phyloP scores from a whole-genome alignment of 805 yeast genomes.

The Candida palmyrensis region DNA sequence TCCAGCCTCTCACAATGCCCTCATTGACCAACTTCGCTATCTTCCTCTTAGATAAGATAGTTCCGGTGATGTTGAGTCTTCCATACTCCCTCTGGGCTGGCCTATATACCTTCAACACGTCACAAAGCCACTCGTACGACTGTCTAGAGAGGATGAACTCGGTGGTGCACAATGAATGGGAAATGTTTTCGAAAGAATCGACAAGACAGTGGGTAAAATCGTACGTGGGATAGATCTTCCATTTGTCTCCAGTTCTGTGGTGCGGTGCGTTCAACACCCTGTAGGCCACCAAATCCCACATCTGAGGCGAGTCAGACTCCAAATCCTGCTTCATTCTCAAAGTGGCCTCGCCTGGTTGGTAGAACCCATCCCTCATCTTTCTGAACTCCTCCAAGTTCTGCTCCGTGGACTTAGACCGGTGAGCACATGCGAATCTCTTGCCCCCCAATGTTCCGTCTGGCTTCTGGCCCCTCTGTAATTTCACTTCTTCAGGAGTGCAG shows the following conservation, averaged over 20 bases:
- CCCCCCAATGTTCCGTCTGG: conserved; percentile 95
- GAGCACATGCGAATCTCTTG: conserved; percentile 76
- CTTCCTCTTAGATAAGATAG: conserved; percentile 91
- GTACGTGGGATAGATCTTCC: conserved; percentile 98
- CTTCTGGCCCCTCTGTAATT: conserved; percentile 82
- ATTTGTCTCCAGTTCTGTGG: conserved; percentile 93
- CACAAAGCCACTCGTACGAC: conserved; percentile 98
- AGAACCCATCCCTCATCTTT: conserved; percentile 86
- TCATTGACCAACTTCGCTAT: conserved; percentile 88
- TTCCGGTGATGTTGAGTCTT: conserved; percentile 89
- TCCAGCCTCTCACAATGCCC: conserved; percentile 88
- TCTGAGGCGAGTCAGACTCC: conserved; percentile 88
- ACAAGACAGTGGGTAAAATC: conserved; percentile 99
- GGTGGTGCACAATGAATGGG: conserved; percentile 94
- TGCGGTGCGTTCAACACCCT: conserved; percentile 89
- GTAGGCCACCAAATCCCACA: conserved; percentile 99
- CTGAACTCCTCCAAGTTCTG: conserved; percentile 78
- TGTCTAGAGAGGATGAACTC: conserved; percentile 91
- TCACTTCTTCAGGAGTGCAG: conserved; percentile 88
- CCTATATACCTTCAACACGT: conserved; percentile 87
- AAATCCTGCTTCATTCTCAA: conserved; percentile 96
- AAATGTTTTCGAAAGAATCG: conserved; percentile 93
- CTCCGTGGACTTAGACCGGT: conserved; percentile 67
- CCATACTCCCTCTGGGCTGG: conserved; percentile 99
- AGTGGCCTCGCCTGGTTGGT: conserved; percentile 86